Conservation (phyloP, 352 stramenopile genomes). For the Globisporangium megalacanthum region DNA sequence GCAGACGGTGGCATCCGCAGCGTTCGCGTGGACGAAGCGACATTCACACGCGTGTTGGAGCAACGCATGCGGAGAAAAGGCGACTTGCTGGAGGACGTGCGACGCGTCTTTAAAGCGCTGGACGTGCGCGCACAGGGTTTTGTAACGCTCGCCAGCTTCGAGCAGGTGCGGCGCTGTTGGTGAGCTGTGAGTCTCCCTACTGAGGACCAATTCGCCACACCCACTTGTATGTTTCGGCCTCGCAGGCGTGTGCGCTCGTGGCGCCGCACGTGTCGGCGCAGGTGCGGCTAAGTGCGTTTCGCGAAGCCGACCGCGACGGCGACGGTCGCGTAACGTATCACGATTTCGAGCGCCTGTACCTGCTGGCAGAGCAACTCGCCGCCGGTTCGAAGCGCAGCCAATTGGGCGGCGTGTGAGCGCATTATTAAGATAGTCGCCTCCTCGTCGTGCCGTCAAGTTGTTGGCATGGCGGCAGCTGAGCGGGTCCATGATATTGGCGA, state of each 20-base stretch:
- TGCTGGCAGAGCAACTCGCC: neutral
- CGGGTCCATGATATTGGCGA: too few relatives aligned
- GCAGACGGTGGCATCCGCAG: conserved; percentile 3
- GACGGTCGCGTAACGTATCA: conserved; percentile 27
- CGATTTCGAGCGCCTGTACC: conserved; percentile 13
- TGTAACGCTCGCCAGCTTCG: conserved; percentile 56
- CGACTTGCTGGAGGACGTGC: conserved; percentile 51
- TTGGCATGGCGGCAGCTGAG: too few relatives aligned
- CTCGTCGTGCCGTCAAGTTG: too few relatives aligned
- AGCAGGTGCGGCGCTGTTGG: conserved; percentile 6
- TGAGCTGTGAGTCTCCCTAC: conserved; percentile 1
- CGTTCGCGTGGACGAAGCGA: conserved; percentile 20
- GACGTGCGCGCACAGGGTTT: conserved; percentile 56
- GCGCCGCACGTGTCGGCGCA: conserved; percentile 32
- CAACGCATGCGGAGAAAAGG: conserved; percentile 25
- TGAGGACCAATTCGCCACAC: neutral
- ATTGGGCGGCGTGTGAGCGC: neutral
- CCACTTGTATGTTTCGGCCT: neutral
- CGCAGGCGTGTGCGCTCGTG: conserved; percentile 28
- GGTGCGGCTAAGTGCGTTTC: conserved; percentile 31
- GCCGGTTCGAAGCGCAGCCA: neutral
- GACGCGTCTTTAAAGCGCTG: conserved; percentile 60
- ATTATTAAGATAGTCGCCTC: neutral
- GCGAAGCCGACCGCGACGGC: conserved; percentile 47
- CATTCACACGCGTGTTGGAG: conserved; percentile 27